Conservation (phyloP, 176 grass and related monocot genomes). For the Elymus sibiricus region DNA sequence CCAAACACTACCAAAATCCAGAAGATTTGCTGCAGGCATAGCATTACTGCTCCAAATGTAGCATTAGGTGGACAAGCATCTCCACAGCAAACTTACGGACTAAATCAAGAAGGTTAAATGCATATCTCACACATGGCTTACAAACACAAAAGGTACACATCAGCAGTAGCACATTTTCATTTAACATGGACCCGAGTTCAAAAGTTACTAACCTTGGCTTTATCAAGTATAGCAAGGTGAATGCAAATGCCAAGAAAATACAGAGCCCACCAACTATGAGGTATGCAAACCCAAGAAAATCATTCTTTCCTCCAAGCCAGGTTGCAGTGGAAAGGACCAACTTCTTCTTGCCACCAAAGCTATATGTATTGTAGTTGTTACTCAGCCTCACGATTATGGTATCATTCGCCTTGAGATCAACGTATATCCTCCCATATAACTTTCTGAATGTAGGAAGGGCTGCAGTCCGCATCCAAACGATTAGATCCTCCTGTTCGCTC, state of each 20-base stretch:
- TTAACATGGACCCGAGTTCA: background rate
- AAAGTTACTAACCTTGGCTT: conserved; percentile 73
- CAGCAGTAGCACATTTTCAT: background rate
- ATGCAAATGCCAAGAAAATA: conserved; percentile 65
- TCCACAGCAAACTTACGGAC: background rate
- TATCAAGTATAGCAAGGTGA: conserved; percentile 72
- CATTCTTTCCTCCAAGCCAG: conserved; percentile 90
- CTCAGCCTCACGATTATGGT: conserved; percentile 61
- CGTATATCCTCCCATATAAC: conserved; percentile 75
- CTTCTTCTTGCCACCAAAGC: conserved; percentile 79
- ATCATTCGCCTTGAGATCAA: conserved; percentile 76
- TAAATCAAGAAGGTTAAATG: conserved; percentile 17
- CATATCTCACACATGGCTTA: background rate
- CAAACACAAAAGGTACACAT: conserved; percentile 1
- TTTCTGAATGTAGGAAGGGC: conserved; percentile 94
- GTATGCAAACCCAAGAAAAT: conserved; percentile 83
- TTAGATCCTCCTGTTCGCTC: conserved; percentile 85
- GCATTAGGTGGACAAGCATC: background rate
- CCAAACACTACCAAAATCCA: background rate
- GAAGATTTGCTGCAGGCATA: conserved; percentile 1
- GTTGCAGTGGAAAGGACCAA: conserved; percentile 84
- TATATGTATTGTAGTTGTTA: conserved; percentile 92
- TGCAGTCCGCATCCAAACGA: conserved; percentile 91
- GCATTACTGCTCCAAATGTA: background rate
- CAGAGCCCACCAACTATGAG: conserved; percentile 73